Evolutionary conservation across 2,329 filamentous ascomycete species (phyloP), one percentile per base, ranked within the genome.

Genomic region (Trichoderma asperellum): DNA sequence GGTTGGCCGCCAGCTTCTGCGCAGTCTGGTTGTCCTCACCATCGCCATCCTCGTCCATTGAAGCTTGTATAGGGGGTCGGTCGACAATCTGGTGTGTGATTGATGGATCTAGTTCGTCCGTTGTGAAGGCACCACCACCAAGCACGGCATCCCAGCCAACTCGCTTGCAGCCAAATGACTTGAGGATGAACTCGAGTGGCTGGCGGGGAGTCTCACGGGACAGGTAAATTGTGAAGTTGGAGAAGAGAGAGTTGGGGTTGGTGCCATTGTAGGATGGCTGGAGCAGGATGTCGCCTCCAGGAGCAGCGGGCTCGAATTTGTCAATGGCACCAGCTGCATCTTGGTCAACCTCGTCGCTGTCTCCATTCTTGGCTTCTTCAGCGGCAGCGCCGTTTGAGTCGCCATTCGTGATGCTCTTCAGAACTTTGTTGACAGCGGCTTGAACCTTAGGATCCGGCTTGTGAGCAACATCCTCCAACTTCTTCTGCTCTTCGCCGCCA

Each of bases 11-110:
- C 68, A 89, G 81, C 78, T 85, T 87, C 78, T 86, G 87, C 59
- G 82, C 83, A 71, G 84, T 91, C 81, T 88, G 88, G 80, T 86
- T 90, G 74, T 90, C 88, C 72, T 87, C 86, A 34, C 74, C 83
- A 56, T 82, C 83, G 24, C 79, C 83, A 59, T 84, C 81, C 67
- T 85, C 83, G 37, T 84, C 83, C 47, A 82, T 81, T 3, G 83
- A 82, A 32, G 85, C 86, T 78, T 90, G 89, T 70, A 96, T 83
- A 14, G 92, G 86, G 16, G 96, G 96, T 70, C 96, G 88, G 79
- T 99, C 96, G 68, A 99, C 92, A 73, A 99, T 91, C 79, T 99
- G 96, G 80, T 99, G 96, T 34, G 96, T 99, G 74, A 99, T 98
- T 68, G 90, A 85, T 6, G 93, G 88, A 77, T 99, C 94, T 18